Base-by-base conservation (phyloP, 2,329 filamentous ascomycete genomes). In the Gyromitra esculenta region DNA sequence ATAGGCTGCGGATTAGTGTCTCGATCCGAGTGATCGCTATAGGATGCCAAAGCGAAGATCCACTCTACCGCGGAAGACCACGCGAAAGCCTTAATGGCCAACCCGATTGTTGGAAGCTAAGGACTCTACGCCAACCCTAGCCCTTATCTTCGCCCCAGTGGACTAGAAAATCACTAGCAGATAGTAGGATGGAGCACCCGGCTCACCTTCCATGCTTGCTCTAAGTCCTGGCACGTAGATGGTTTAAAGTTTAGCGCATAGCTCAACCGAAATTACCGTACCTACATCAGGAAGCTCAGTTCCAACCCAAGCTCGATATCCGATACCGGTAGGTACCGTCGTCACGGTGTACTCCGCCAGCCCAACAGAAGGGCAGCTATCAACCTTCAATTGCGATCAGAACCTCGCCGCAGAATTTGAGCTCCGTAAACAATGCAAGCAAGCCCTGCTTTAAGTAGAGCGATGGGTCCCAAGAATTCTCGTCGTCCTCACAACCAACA, bases 181-280 rank as follows among this genome's bases (percentile, higher is more conserved):
- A 60, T 50, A 6, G n/a, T 50, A 21, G 54, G 21, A 43, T 50
- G n/a, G 7, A 21, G 21, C n/a, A n/a, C 52, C 48, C 39, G 31
- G 35, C 39, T 65, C 52, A 73, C 70, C 70, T 73, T 73, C 70
- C 70, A 35, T 21, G 67, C 70, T 68, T 6, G 67, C 35, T 25
- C 54, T 52, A 15, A 18, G 39, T 8, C 6, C 18, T 65, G 15
- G 59, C 43, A 48, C 45, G 43, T 60, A 45, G 54, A 37, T 37
- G 21, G 31, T 56, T 72, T 50, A 72, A 45, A 39, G 45, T 50
- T 66, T 25, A n/a, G 25, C 31, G 62, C 18, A 6, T 18, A 45
- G 43, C 48, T 59, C 52, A 70, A 41, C 66, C 41, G 54, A n/a
- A 21, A 21, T 64, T 48, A 39, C 2, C 37, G 9, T 48, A 4